Conservation (phyloP, 768 basidiomycete species). For the Daedalea quercina region DNA sequence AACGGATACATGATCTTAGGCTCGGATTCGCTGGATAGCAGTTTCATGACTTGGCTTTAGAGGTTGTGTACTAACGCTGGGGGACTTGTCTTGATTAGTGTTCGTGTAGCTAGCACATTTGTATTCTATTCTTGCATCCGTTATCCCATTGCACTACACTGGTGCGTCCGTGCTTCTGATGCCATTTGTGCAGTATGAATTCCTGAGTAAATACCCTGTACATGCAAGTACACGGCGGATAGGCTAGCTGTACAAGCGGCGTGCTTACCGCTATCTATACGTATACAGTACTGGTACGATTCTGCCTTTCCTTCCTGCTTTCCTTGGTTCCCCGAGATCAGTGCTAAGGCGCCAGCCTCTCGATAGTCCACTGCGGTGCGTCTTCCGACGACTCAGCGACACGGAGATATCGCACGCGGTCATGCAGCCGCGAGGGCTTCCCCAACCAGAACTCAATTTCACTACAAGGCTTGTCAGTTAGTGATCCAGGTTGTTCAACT, state of each 20-base stretch:
- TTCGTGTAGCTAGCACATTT: background rate
- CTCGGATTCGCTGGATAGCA: slow-evolving; percentile 19
- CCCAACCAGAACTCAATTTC: slow-evolving; percentile 99
- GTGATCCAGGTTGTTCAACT: background rate
- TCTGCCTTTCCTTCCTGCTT: no score
- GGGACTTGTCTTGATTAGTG: background rate
- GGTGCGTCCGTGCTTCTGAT: no score
- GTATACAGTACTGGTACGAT: no score
- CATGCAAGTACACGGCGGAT: no score
- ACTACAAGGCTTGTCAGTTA: slow-evolving; percentile 33
- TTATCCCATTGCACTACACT: no score
- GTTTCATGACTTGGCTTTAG: slow-evolving; percentile 24
- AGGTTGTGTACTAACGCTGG: background rate
- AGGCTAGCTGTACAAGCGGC: no score
- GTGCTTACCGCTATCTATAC: no score
- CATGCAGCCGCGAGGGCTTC: slow-evolving; percentile 89
- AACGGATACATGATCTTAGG: slow-evolving; percentile 9
- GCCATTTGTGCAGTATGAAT: no score
- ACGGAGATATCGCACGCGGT: slow-evolving; percentile 77
- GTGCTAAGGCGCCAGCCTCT: slow-evolving; percentile 63
- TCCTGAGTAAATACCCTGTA: no score
- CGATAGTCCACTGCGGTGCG: slow-evolving; percentile 64
- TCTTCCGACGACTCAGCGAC: slow-evolving; percentile 40
- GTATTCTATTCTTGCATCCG: background rate
- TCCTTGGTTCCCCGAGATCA: background rate